Evolutionary conservation across 2,329 filamentous ascomycete species (phyloP).

Genomic region (Apiospora malaysiana): DNA sequence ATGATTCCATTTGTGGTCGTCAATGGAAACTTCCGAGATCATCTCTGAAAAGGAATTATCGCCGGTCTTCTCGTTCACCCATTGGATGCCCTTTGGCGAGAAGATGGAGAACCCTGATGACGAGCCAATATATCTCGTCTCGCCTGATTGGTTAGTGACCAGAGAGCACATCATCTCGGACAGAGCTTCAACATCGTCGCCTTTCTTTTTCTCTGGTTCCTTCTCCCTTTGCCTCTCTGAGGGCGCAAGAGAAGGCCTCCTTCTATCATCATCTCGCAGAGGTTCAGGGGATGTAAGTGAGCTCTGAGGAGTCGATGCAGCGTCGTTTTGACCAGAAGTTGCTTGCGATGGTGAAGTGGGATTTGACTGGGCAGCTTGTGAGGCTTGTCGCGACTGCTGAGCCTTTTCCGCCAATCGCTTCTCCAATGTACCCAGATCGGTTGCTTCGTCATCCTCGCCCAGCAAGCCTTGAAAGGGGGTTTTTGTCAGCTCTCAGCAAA

Average conservation of each 20-base stretch:
- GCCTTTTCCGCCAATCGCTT: constrained; percentile 70
- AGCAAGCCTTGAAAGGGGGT: constrained; percentile 65
- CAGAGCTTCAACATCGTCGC: constrained; percentile 81
- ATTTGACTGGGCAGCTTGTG: constrained; percentile 52
- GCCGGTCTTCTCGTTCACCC: constrained; percentile 98
- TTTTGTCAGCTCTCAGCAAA: constrained; percentile 33
- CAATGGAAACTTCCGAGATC: constrained; percentile 88
- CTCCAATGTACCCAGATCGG: constrained; percentile 87
- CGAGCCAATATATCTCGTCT: constrained; percentile 94
- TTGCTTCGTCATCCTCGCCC: constrained; percentile 84
- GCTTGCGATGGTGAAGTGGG: constrained; percentile 59
- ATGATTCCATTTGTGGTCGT: constrained; percentile 94
- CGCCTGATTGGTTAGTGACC: constrained; percentile 91
- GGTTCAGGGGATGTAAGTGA: constrained; percentile 60
- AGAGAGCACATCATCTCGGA: constrained; percentile 99
- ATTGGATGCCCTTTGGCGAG: constrained; percentile 96
- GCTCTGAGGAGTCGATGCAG: constrained; percentile 57
- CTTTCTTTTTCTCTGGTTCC: constrained; percentile 53
- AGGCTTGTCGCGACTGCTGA: constrained; percentile 56
- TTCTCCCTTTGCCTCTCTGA: constrained; percentile 50
- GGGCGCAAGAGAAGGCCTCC: constrained; percentile 48
- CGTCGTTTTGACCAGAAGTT: constrained; percentile 49
- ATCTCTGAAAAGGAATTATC: constrained; percentile 93
- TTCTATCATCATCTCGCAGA: constrained; percentile 45
- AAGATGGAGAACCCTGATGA: constrained; percentile 99